Base-by-base conservation (phyloP, 768 basidiomycete species). In the Polyporus arcularius region DNA sequence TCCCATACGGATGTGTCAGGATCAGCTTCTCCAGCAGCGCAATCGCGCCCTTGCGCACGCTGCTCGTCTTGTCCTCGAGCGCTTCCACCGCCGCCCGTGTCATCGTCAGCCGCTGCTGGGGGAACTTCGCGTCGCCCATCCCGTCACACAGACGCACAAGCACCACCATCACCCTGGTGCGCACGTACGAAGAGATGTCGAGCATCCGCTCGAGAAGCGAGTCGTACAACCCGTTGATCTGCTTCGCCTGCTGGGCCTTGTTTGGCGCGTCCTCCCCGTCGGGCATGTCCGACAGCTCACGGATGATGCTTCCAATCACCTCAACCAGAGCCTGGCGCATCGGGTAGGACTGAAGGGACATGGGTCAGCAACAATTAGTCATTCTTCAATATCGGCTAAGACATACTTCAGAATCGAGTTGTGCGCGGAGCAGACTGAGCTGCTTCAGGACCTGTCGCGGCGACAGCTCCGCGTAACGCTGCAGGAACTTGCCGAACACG, bases 261-360 rank as follows among this genome's bases (percentile, higher is more conserved):
- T 40, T 48, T 4, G 46, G 51, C 80, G 78, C 54, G 79, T 76
- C 68, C 83, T 70, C 21, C 77, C 76, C 58, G 43, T 82, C 82
- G 18, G 76, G 73, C 3, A 85, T 80, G 18, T 74, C 70, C 0
- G 90, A 85, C 12, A 98, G 83, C 64, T 98, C 92, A 46, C 81
- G 79, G 70, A 98, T 94, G 62, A 98, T 84, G 60, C 80, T 78
- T 5, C 93, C 94, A 42, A 98, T 85, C 58, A 96, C 83, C 71
- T 98, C 96, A 53, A 99, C 85, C 57, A 99, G 81, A 1, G 94
- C 93, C 78, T 94, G 90, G 43, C 97, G 93, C 87, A 99, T 95
- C 0, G 95, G 92, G 70, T 98, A 97, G 0, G 95, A 88, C 94
- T 97, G 67, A 14, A 49, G 5, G 5, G 14, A 9, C 14, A 15